Base-by-base conservation (phyloP, 192 early-diverging fungal species). In the Podila minutissima region DNA sequence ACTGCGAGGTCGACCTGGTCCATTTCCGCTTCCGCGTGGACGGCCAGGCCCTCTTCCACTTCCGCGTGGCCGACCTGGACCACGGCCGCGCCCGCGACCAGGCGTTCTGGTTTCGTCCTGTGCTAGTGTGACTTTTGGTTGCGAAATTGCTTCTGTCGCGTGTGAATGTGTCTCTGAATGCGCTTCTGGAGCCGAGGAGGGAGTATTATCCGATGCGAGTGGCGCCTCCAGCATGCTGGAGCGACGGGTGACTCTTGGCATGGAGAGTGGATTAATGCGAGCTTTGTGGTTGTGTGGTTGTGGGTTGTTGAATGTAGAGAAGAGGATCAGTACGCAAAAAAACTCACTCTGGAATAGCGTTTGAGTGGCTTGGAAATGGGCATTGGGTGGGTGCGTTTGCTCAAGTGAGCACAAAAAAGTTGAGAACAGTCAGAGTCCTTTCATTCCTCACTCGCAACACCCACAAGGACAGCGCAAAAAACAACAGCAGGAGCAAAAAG, bases 51-150 rank as follows among this genome's bases (percentile, higher is more conserved):
- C 60, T 62, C 59, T 35, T 11, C 49, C 60, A 10, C 31, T 63
- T 37, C 37, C 29, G 24, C 73, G 66, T 55, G 59, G 48, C n/a
- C 31, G 35, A 26, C 59, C 59, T 22, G 46, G 38, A 15, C 29
- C 33, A 57, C 50, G 29, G 5, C 61, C 31, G 8, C 59, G 26
- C 2, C 31, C 22, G 26, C n/a, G 15, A 26, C 53, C 53, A 55
- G 59, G 59, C 24, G 17, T 32, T 61, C 24, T 28, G 24, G 31
- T 26, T 10, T 12, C 15, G 13, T 46, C 41, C 41, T 46, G 41
- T 15, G 41, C 41, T 15, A 31, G 59, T 31, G 59, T 26, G 24
- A 55, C 53, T 55, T 55, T 0, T 26, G 20, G n/a, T 24, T 55
- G 53, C 10, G 22, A 55, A 55, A 55, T 55, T 24, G 53, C 24